A percentile compares a stretch with the other conserved stretches of the same genome.
Conservation (phyloP, 164 flowering plant genomes). For the Brasenia schreberi region DNA sequence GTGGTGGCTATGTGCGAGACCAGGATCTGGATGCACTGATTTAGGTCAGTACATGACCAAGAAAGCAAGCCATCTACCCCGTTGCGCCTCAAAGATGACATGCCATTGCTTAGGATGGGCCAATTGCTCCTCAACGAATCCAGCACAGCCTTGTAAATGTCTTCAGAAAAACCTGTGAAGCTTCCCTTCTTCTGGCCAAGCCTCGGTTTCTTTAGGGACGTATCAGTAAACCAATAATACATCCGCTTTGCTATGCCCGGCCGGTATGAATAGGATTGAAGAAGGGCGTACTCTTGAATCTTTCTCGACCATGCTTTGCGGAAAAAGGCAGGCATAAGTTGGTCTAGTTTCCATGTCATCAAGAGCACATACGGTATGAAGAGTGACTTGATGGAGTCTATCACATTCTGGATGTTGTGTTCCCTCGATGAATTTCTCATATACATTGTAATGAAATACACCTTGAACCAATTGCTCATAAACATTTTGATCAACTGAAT, state of each 20-base stretch:
- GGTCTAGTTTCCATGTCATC: neutral
- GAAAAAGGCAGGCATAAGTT: neutral
- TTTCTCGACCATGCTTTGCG: neutral
- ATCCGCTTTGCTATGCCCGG: neutral
- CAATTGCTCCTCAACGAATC: neutral
- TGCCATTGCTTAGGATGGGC: neutral
- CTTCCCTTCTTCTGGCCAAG: neutral
- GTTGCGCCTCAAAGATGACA: neutral
- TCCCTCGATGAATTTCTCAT: neutral
- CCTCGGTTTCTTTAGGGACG: neutral
- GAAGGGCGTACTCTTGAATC: neutral
- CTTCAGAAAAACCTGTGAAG: neutral
- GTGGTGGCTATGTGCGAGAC: slow-evolving; percentile 2
- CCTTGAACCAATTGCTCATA: neutral
- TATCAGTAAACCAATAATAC: neutral
- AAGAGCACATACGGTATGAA: neutral
- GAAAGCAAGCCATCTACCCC: neutral
- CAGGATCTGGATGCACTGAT: neutral
- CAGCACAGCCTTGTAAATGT: neutral
- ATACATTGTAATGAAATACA: neutral
- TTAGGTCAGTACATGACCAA: neutral
- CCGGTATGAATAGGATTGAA: neutral
- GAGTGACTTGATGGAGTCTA: too few species aligned
- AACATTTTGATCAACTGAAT: neutral
- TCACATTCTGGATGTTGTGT: neutral